Percentiles rank a stretch among this genome's conserved stretches.
These are phyloP conservation scores for Lentinula novae-zelandiae DNA, from an alignment of 1,284 basidiomycete genomes.

Conservation along the genomic window DNA sequence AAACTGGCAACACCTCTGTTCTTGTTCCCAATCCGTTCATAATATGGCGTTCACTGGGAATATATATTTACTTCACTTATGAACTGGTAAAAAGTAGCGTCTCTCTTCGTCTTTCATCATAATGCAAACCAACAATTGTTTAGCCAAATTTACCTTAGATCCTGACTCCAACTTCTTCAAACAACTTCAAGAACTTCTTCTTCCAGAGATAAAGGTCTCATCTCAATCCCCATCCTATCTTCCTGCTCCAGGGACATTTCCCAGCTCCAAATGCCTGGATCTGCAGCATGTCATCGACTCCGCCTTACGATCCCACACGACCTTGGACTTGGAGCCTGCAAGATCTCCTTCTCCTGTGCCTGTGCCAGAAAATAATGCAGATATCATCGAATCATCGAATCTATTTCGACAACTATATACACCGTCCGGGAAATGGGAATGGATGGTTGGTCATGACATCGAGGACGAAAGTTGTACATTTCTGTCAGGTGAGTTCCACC, in stretches of 20 bases:
- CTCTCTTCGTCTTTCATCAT: background rate
- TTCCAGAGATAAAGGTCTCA: background rate
- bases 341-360: background rate
- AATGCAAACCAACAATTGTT: background rate
- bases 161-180: slow-evolving; percentile 11
- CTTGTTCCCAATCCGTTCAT: background rate
- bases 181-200: slow-evolving; percentile 3
- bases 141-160: background rate
- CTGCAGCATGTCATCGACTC: slow-evolving; percentile 1
- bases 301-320: background rate
- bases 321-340: background rate
- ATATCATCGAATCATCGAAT: background rate
- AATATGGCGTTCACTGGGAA: background rate
- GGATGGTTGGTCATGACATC: slow-evolving; percentile 7
- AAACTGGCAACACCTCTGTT: slow-evolving; percentile 1
- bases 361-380: background rate
- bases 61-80: background rate
- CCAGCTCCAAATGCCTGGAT: background rate
- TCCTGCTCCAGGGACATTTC: background rate
- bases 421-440: slow-evolving; percentile 14
- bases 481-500: slow-evolving; percentile 8
- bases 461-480: slow-evolving; percentile 9
- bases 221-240: background rate
- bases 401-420: slow-evolving; percentile 10
- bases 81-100: background rate